Evolutionary conservation across 805 yeast genomes (phyloP), one percentile per base, ranked within the genome.

Genomic region (Teunomyces pallodes): DNA sequence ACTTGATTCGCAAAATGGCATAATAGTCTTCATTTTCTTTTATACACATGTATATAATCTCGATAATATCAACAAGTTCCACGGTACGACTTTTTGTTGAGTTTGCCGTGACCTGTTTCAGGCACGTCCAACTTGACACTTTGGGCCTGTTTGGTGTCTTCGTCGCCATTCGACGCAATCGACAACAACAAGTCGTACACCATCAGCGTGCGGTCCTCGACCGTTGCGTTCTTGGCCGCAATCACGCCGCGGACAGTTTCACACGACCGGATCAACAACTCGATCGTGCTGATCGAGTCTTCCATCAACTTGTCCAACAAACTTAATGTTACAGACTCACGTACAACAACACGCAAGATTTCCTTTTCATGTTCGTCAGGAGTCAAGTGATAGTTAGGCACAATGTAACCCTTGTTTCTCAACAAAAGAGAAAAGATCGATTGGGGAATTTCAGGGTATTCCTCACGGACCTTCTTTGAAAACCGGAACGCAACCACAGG

Each of bases 401-500:
- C 76, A 64, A 54, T 54, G 43, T 42, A 54, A 3, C 57, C 57
- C 56, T 56, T 59, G 59, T 57, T 81, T 64, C 97, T 80, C 58
- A 90, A 72, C 64, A 90, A 62, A 10, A 83, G 74, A 0, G 96
- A 84, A 26, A 90, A 66, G 49, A 87, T 75, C 13, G 84, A 76
- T 67, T 91, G 97, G 8, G 96, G 96, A 47, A 90, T 79, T 65
- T 83, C 89, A 3, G 96, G 94, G 64, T 83, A 87, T 36, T 75
- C 62, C 38, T 76, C 61, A 36, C 68, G 62, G 63, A 90, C 80
- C 33, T 74, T 72, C 45, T 81, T 72, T 2, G 87, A 77, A 56
- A 90, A 80, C 61, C 82, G 82, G 77, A 90, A 90, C 0, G 97
- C 86, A 38, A 90, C 96, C 30, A 90, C 94, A 2, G 97, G 97